Evolutionary conservation across 441 rosid species (phyloP).

Genomic region (Euphorbia celastroides): DNA sequence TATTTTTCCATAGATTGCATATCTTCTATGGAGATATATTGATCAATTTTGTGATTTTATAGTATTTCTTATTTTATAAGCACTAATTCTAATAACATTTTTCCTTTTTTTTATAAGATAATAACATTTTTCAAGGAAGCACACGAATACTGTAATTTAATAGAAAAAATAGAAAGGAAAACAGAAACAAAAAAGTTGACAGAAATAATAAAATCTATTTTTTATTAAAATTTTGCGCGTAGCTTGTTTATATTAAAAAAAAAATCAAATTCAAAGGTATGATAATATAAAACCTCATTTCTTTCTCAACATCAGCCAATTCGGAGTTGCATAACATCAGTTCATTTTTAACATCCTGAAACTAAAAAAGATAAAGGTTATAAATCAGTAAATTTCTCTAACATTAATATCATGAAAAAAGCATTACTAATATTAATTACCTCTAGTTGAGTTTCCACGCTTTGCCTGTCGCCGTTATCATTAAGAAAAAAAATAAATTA

Average conservation of each 20-base stretch:
- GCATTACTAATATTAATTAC: slow-evolving; percentile 2
- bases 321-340: background rate
- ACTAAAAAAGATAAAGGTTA: background rate
- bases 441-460: slow-evolving; percentile 14
- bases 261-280: background rate
- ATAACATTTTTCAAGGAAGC: too few relatives aligned
- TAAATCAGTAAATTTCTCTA: background rate
- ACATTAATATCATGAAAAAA: background rate
- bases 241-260: background rate
- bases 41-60: background rate
- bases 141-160: too few relatives aligned
- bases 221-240: too few relatives aligned
- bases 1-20: background rate
- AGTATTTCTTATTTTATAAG: background rate
- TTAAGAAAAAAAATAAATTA: background rate
- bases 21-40: background rate
- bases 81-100: background rate
- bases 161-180: too few relatives aligned
- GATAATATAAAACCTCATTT: slow-evolving; percentile 20
- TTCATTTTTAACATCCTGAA: slow-evolving; percentile 21
- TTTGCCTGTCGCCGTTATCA: background rate
- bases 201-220: too few relatives aligned
- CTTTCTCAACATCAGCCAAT: slow-evolving; percentile 21
- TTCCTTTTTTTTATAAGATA: too few relatives aligned
- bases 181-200: too few relatives aligned